A percentile compares a stretch with the other conserved stretches of the same genome.
Conservation (phyloP, 331 rosid genomes). For the Cydonia oblonga region DNA sequence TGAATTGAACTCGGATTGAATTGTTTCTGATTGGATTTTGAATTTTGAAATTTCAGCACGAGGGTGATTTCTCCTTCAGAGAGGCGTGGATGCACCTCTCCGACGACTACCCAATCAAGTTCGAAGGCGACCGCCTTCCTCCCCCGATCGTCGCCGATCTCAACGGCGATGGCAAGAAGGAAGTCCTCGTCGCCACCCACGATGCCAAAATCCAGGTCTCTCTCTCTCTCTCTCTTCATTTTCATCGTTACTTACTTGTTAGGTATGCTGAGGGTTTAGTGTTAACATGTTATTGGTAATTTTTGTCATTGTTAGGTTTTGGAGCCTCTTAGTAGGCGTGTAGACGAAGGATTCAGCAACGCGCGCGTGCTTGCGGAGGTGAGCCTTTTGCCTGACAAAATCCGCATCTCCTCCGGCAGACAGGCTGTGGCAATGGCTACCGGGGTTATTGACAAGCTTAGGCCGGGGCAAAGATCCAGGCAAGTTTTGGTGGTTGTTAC, state of each 20-base stretch:
- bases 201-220: conserved; percentile 87
- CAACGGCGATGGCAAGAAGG: conserved; percentile 94
- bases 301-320: conserved; percentile 38
- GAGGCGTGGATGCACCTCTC: conserved; percentile 94
- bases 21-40: background rate
- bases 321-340: conserved; percentile 84
- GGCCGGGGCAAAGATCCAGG: conserved; percentile 54
- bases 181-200: conserved; percentile 81
- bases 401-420: conserved; percentile 77
- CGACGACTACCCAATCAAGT: conserved; percentile 87
- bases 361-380: conserved; percentile 71
- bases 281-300: background rate
- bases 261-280: background rate
- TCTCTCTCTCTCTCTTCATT: background rate
- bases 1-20: background rate
- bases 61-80: conserved; percentile 84
- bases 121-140: conserved; percentile 90
- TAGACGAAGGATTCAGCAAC: conserved; percentile 85
- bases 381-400: conserved; percentile 84
- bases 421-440: conserved; percentile 95
- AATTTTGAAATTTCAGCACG: conserved; percentile 44
- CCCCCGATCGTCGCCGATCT: conserved; percentile 93
- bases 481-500: conserved; percentile 92
- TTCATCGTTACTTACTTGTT: background rate
- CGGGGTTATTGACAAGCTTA: conserved; percentile 63